Base-by-base conservation (phyloP, 495 filamentous ascomycete species). In the Xylaria venustula region DNA sequence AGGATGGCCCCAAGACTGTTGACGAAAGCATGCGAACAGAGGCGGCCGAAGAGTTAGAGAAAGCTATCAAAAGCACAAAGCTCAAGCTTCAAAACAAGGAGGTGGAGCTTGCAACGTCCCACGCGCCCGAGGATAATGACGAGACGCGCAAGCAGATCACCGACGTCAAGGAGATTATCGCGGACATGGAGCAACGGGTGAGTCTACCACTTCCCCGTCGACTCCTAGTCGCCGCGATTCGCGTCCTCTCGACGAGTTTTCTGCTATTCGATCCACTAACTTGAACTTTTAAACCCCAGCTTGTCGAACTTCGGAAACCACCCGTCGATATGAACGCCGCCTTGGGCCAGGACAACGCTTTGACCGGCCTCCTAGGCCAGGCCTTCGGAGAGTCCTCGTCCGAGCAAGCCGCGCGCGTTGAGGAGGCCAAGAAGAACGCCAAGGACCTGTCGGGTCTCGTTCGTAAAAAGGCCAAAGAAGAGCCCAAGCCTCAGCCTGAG, bases 381-480 rank as follows among this genome's bases (percentile, higher is more conserved):
- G 83, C 91, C 19, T 74, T 93, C 0, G 91, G 89, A 26, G 85
- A 90, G 62, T 82, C 87, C 3, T 73, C 81, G 12, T 75, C 75
- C 7, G 79, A 87, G 55, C 83, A 88, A 61, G 82, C 85, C 62
- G 86, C 86, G 14, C 76, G 85, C 45, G 77, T 95, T 26, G 88
- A 91, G 58, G 89, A 92, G 65, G 92, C 87, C 37, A 88, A 88
- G 62, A 89, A 88, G 72, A 81, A 76, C 20, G 94, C 94, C 15
- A 96, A 83, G 48, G 95, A 98, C 68, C 73, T 98, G n/a, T 88
- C 88, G 1, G 85, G 88, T 12, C 73, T 98, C n/a, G 88, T 97
- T 2, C 83, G 90, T 55, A 95, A 83, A 75, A 92, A 96, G 81
- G 77, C 84, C 57, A 81, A 83, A 74, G 51, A 65, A 9, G 68